These are phyloP conservation scores for Purshia tridentata DNA, from an alignment of 306 rosid species.

Conservation along the genomic window DNA sequence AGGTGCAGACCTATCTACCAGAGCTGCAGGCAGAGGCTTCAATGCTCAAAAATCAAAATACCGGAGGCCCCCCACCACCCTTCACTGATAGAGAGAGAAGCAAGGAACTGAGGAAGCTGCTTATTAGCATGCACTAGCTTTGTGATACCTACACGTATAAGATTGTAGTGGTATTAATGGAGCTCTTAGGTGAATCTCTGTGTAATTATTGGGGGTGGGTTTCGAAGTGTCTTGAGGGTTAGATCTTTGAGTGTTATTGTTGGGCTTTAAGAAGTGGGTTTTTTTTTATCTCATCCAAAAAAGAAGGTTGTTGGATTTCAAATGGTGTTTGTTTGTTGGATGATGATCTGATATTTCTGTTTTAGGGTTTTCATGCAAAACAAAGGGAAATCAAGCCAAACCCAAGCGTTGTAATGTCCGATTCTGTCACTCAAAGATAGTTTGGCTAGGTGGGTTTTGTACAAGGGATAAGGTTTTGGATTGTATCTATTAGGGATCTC, in stretches of 20 bases:
- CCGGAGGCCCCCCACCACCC: slow-evolving; percentile 11
- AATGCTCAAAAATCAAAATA: background rate
- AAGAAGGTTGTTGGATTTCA: background rate
- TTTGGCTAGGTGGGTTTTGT: background rate
- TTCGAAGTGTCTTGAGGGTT: background rate
- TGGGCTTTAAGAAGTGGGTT: slow-evolving; percentile 27
- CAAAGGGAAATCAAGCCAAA: slow-evolving; percentile 19
- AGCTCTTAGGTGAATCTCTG: background rate
- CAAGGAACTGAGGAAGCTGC: background rate
- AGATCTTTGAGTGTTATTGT: background rate
- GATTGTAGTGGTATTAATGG: too few species aligned
- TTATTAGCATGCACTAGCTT: background rate
- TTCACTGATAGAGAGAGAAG: background rate
- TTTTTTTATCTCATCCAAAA: background rate
- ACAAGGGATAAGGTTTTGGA: slow-evolving; percentile 36
- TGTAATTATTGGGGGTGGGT: background rate
- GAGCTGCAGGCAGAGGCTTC: background rate
- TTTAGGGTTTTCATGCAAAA: slow-evolving; percentile 63
- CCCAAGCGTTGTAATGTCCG: too few species aligned
- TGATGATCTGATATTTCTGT: slow-evolving; percentile 32
- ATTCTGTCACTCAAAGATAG: slow-evolving; percentile 20
- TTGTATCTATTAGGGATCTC: slow-evolving; percentile 32
- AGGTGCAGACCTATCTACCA: background rate
- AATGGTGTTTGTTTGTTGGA: slow-evolving; percentile 34
- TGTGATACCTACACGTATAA: too few species aligned